Evolutionary conservation across 2,329 filamentous ascomycete genomes (phyloP).

Genomic region (Diaporthe caulivora): DNA sequence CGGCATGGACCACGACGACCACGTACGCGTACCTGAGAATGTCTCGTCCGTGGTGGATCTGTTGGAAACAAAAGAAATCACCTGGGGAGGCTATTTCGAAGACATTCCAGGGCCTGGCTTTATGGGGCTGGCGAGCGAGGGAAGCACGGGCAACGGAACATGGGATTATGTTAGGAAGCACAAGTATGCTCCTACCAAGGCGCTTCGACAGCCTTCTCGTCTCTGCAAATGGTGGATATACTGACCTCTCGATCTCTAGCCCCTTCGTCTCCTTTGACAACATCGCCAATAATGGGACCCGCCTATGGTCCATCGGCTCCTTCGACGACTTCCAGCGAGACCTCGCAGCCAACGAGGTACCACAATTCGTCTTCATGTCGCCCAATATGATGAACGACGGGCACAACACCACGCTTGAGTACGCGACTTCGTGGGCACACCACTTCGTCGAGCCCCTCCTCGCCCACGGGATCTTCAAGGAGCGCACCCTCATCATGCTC

Average conservation of each 20-base stretch:
- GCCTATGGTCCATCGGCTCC: slow-evolving; percentile 72
- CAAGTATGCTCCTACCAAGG: slow-evolving; percentile 47
- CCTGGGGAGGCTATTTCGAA: slow-evolving; percentile 62
- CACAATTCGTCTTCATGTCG: slow-evolving; percentile 74
- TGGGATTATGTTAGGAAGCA: slow-evolving; percentile 59
- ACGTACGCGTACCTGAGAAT: slow-evolving; percentile 57
- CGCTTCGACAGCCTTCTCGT: neutral
- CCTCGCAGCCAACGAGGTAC: slow-evolving; percentile 65
- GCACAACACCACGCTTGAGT: slow-evolving; percentile 68
- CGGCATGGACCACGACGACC: slow-evolving; percentile 59
- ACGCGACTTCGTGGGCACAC: slow-evolving; percentile 63
- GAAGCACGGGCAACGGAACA: slow-evolving; percentile 45
- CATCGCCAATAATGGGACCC: slow-evolving; percentile 53
- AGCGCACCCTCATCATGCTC: slow-evolving; percentile 65
- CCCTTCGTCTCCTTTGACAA: slow-evolving; percentile 58
- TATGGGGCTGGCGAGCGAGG: slow-evolving; percentile 57
- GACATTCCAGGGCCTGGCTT: slow-evolving; percentile 59
- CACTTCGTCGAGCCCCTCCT: slow-evolving; percentile 67
- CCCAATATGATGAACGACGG: slow-evolving; percentile 76
- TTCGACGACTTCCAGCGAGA: slow-evolving; percentile 72
- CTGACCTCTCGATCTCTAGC: slow-evolving; percentile 42
- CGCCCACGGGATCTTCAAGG: slow-evolving; percentile 62
- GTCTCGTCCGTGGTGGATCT: slow-evolving; percentile 61
- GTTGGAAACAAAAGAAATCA: slow-evolving; percentile 54
- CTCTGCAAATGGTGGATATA: neutral